A percentile compares a stretch with the other conserved stretches of the same genome.
phyloP scores from a whole-genome alignment of 805 yeast species.

The Yamadazyma laniorum region DNA sequence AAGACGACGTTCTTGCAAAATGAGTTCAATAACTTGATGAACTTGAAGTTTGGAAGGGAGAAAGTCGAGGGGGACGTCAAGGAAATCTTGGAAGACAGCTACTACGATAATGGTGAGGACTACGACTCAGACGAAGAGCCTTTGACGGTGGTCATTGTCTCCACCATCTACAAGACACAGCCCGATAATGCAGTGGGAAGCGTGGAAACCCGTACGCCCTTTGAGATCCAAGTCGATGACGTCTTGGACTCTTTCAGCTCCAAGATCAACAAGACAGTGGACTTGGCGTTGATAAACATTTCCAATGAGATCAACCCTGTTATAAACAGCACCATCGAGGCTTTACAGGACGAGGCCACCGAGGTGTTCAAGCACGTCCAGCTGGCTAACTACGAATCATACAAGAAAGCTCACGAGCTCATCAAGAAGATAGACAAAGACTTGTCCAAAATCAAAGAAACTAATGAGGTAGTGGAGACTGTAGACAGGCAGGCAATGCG shows the following conservation, averaged over 20 bases:
- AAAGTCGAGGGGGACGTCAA: constrained; percentile 16
- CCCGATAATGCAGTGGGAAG: background rate
- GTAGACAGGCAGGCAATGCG: constrained; percentile 36
- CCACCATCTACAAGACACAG: constrained; percentile 22
- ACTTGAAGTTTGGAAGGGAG: constrained; percentile 12
- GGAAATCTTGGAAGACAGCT: constrained; percentile 19
- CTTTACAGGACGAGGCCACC: constrained; percentile 24
- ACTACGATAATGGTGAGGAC: constrained; percentile 5
- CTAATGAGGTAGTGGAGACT: constrained; percentile 16
- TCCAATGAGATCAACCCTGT: constrained; percentile 30
- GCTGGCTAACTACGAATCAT: constrained; percentile 25
- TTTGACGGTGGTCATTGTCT: constrained; percentile 20
- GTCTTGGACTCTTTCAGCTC: constrained; percentile 32
- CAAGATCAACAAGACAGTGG: constrained; percentile 33
- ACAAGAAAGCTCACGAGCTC: constrained; percentile 29
- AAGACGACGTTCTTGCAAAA: constrained; percentile 22
- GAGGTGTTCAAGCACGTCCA: constrained; percentile 28
- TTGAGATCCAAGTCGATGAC: constrained; percentile 22
- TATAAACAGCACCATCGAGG: constrained; percentile 23
- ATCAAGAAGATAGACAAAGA: constrained; percentile 35
- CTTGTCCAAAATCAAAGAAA: constrained; percentile 26
- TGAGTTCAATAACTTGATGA: constrained; percentile 25
- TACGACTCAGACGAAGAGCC: constrained; percentile 16
- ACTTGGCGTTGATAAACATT: constrained; percentile 32
- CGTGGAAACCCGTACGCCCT: constrained; percentile 11